These are phyloP conservation scores for Lepidopterella palustris DNA, from an alignment of 495 filamentous ascomycete species.

Conservation along the genomic window DNA sequence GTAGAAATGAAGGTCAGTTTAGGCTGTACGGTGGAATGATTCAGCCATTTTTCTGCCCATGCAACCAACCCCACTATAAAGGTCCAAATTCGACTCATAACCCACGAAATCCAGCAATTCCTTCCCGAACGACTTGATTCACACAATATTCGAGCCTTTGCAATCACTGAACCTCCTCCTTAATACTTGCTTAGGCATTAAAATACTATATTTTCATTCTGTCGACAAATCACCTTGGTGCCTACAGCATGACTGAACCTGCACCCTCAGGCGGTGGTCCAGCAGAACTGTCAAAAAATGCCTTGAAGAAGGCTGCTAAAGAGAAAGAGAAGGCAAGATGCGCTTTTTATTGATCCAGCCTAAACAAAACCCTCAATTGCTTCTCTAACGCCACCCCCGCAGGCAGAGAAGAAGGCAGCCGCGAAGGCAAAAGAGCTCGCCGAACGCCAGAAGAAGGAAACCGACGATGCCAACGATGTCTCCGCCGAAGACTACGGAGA, in stretches of 20 bases:
- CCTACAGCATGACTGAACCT: neutral
- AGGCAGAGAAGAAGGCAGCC: constrained; percentile 33
- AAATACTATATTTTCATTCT: no score
- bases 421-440: constrained; percentile 31
- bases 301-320: constrained; percentile 61
- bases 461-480: constrained; percentile 35
- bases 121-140: neutral
- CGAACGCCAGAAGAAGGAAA: constrained; percentile 35
- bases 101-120: neutral
- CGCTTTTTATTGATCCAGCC: neutral
- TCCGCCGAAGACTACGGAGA: constrained; percentile 41
- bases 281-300: constrained; percentile 51
- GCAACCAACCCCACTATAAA: neutral
- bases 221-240: neutral
- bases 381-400: neutral
- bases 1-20: no score
- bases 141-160: neutral
- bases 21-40: neutral
- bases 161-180: no score
- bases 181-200: no score
- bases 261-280: neutral
- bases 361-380: neutral
- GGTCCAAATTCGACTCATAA: neutral
- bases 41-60: neutral
- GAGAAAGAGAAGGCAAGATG: constrained; percentile 54